Evolutionary conservation across 768 basidiomycete genomes (phyloP), one percentile per base, ranked within the genome.

Genomic region (Trametes cinnabarina): DNA sequence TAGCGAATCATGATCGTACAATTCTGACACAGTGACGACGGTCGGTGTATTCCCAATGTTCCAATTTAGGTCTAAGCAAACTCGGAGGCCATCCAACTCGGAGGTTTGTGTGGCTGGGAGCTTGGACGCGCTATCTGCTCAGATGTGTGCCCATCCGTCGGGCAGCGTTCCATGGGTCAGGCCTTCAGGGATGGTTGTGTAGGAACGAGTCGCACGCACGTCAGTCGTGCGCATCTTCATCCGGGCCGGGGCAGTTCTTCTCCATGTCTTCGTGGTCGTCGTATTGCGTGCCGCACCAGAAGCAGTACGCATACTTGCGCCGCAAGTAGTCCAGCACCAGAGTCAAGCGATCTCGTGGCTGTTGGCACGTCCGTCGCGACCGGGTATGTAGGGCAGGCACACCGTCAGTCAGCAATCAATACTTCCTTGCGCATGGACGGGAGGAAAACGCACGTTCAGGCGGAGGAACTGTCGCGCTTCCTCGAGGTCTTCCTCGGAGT

Each of bases 231-330:
- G 81, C 83, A 39, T 90, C 88, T 69, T 94, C 92, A 28, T 82
- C 79, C 40, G 76, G 68, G 7, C 92, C 92, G 6, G 92, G 92
- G 70, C 92, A 94, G 54, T 84, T 76, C 35, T 66, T 70, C 37
- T 73, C 73, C 76, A 94, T 74, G 48, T 90, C 87, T 15, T 81
- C 80, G 6, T 73, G 69, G 61, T 78, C 76, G 5, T 80, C 78
- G 66, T 93, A 94, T 64, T 84, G 80, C 12, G 87, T 81, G 12
- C 92, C 92, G 68, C 92, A 94, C 89, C 91, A 94, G 71, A 92
- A 93, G 68, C 92, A 94, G 68, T 94, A 94, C 5, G 77, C 68
- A 69, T 92, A 83, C 59, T 76, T 79, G 37, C 82, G 77, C 23
- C 92, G 87, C 47, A 94, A 79, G 70, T 94, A 92, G 4, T 81